Evolutionary conservation across 768 basidiomycete species (phyloP), one percentile per base, ranked within the genome.

Genomic region (Russula emetica): DNA sequence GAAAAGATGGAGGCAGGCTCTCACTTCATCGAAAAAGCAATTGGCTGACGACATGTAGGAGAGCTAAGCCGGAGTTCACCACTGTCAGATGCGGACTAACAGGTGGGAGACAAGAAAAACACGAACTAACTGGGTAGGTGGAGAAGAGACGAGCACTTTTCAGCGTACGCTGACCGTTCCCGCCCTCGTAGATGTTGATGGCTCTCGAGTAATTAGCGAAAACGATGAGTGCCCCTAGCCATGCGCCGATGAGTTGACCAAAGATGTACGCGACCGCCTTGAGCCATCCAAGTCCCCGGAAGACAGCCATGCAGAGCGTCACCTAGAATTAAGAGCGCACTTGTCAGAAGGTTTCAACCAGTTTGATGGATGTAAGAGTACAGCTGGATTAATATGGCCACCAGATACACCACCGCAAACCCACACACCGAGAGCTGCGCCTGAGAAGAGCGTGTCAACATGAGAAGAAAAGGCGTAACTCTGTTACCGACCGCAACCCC

Each of bases 221-320:
- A 34, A 84, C 72, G 52, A 85, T 71, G 4, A 79, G 82, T 22
- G 81, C 82, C 20, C 85, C 87, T 50, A 82, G 77, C 36, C 86
- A 67, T 2, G 74, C 86, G 32, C 87, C 88, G 58, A 87, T 71
- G 18, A 86, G 59, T 71, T 90, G 88, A 1, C 85, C 80, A 55
- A 83, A 69, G 45, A 88, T 81, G 71, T 85, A 91, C 22, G 68
- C 78, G 1, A 90, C 89, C 0, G 90, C 90, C 72, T 92, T 92
- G 68, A 78, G 80, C 86, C 88, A 88, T 0, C 90, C 87, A 73
- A 93, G 92, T 49, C 80, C 79, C 66, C 90, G 83, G 73, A 85
- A 84, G 3, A 82, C 77, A 5, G 87, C 88, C 53, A 92, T 70
- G 11, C 83, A 78, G 52, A 93, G 74, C 16, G 90, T 93, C 38